phyloP scores from a whole-genome alignment of 192 early-diverging fungal species.

The Chytriomyces sp. region DNA sequence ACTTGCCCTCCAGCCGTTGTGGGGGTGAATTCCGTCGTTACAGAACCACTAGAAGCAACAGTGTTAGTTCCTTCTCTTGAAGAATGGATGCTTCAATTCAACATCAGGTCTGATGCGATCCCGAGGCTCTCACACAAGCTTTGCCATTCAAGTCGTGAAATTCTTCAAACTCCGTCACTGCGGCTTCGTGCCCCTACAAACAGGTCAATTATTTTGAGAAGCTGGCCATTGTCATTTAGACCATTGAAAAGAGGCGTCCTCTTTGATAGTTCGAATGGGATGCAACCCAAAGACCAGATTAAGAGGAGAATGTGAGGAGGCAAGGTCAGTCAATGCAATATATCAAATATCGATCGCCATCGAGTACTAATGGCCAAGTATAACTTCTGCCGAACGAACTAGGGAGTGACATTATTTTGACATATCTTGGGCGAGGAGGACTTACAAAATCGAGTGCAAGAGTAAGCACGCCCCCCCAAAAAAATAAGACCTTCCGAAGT shows the following conservation, averaged over 20 bases:
- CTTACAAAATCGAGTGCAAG: constrained; percentile 53
- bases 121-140: constrained; percentile 75
- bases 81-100: constrained; percentile 84
- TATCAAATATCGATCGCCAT: constrained; percentile 53
- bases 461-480: constrained; percentile 32
- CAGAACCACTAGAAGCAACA: neutral
- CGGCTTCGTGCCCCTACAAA: neutral
- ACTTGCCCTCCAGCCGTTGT: neutral
- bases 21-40: neutral
- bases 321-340: neutral
- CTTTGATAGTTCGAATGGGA: constrained; percentile 44
- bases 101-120: constrained; percentile 78
- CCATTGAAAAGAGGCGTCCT: constrained; percentile 50
- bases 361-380: constrained; percentile 42
- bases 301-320: neutral
- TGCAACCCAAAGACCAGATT: constrained; percentile 40
- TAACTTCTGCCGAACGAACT: constrained; percentile 50
- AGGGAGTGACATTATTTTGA: too few species aligned
- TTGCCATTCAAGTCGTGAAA: constrained; percentile 72
- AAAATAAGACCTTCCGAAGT: constrained; percentile 54
- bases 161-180: constrained; percentile 6
- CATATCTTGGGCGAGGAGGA: too few species aligned
- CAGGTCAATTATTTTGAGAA: constrained; percentile 35
- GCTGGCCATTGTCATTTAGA: constrained; percentile 47
- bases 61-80: constrained; percentile 39